A percentile compares a stretch with the other conserved stretches of the same genome.
phyloP scores from a whole-genome alignment of 495 filamentous ascomycete genomes.

The Lichina pygmaea region DNA sequence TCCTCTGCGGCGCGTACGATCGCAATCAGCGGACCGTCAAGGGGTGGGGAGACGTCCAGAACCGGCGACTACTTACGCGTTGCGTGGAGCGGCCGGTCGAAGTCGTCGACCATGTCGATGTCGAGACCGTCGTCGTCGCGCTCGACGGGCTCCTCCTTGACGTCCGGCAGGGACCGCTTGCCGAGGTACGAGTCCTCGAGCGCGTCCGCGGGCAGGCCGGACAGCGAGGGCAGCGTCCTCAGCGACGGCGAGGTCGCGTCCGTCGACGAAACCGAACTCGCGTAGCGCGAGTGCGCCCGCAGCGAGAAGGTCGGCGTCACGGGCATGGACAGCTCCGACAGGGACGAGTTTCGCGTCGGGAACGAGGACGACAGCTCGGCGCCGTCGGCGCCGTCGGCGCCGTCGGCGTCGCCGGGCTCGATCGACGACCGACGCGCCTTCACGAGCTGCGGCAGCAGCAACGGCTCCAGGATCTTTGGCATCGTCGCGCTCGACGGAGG shows the following conservation, averaged over 20 bases:
- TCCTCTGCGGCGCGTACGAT: no score
- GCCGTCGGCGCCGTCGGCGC: not conserved
- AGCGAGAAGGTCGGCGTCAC: constrained; percentile 31
- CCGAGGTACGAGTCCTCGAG: constrained; percentile 18
- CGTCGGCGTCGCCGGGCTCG: not conserved
- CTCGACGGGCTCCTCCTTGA: constrained; percentile 22
- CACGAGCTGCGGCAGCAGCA: not conserved
- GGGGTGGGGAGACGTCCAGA: not conserved
- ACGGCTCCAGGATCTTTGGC: not conserved
- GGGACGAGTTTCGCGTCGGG: constrained; percentile 16
- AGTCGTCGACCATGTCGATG: constrained; percentile 7
- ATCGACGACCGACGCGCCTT: not conserved
- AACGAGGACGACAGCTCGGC: constrained; percentile 2
- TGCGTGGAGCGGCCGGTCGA: not conserved
- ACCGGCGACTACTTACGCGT: not conserved
- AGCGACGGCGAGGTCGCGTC: not conserved
- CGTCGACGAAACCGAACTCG: constrained; percentile 32
- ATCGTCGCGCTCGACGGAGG: not conserved
- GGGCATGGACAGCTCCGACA: constrained; percentile 31
- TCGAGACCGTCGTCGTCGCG: constrained; percentile 13
- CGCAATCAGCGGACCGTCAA: no score
- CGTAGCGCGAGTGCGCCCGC: constrained; percentile 26
- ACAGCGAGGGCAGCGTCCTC: constrained; percentile 19
- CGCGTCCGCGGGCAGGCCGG: constrained; percentile 18
- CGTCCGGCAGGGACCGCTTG: constrained; percentile 21